Evolutionary conservation across 1,284 basidiomycete species (phyloP).

Genomic region (Cryptococcus sp.): DNA sequence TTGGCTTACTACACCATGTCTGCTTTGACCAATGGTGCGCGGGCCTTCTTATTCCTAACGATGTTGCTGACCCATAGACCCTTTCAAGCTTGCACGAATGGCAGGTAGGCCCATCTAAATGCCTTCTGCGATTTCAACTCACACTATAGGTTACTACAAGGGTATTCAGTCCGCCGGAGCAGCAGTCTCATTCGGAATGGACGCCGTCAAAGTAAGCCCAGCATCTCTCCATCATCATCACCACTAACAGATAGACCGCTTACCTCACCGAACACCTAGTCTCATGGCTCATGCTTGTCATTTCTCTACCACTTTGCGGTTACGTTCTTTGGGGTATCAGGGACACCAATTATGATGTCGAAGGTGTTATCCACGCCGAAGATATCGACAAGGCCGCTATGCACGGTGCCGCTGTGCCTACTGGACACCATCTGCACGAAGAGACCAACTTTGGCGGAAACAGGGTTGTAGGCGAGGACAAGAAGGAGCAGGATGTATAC

Average conservation of each 20-base stretch:
- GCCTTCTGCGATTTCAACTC: too few species aligned
- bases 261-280: slow-evolving; percentile 39
- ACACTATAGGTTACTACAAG: slow-evolving; percentile 47
- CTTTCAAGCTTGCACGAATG: slow-evolving; percentile 33
- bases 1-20: slow-evolving; percentile 40
- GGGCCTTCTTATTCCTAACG: neutral
- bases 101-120: too few species aligned
- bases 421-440: slow-evolving; percentile 20
- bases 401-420: slow-evolving; percentile 26
- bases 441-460: neutral
- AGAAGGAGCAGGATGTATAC: neutral
- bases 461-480: neutral
- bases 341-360: slow-evolving; percentile 34
- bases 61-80: too few species aligned
- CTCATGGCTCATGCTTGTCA: slow-evolving; percentile 32
- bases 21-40: neutral
- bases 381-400: slow-evolving; percentile 19
- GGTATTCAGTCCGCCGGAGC: slow-evolving; percentile 45
- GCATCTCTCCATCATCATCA: slow-evolving; percentile 1
- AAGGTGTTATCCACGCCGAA: slow-evolving; percentile 29
- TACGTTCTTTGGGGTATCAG: slow-evolving; percentile 25
- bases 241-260: slow-evolving; percentile 12
- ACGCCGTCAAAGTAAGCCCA: slow-evolving; percentile 41
- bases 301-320: slow-evolving; percentile 31
- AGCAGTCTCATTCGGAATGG: slow-evolving; percentile 53